Percentiles rank a stretch among this genome's conserved stretches.
Evolutionary conservation across 164 flowering plant genomes (phyloP).

Genomic region (Santalum album): DNA sequence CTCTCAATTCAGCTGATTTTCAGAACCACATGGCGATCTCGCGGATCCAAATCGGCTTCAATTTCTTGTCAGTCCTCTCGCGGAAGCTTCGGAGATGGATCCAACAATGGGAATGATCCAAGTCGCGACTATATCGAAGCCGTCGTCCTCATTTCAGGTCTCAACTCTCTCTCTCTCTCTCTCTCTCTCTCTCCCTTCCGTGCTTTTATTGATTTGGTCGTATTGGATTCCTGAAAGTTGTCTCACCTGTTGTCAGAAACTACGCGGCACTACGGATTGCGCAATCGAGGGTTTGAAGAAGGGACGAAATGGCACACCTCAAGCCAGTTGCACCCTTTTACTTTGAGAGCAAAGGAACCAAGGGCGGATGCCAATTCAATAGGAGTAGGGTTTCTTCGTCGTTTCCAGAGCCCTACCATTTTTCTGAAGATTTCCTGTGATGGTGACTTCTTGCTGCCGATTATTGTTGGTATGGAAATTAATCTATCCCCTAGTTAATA

Average conservation of each 20-base stretch:
- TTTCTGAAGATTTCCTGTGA: constrained; percentile 76
- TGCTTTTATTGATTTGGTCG: background rate
- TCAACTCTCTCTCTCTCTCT: background rate
- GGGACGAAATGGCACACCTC: constrained; percentile 28
- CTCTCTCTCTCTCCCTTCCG: background rate
- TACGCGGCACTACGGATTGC: constrained; percentile 37
- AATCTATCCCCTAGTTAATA: background rate
- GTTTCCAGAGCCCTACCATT: constrained; percentile 54
- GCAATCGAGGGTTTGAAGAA: constrained; percentile 34
- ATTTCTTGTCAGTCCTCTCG: constrained; percentile 19
- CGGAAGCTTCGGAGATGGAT: constrained; percentile 16
- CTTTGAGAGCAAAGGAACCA: constrained; percentile 20
- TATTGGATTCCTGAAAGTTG: background rate
- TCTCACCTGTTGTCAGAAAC: constrained; percentile 37
- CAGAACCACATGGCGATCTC: background rate
- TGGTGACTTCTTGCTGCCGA: constrained; percentile 63
- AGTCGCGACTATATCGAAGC: constrained; percentile 38
- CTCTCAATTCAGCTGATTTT: constrained; percentile 11
- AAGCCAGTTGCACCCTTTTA: constrained; percentile 19
- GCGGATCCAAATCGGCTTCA: constrained; percentile 8
- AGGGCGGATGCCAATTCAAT: constrained; percentile 17
- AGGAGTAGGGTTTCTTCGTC: constrained; percentile 44
- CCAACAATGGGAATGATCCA: constrained; percentile 16
- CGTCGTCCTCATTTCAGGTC: constrained; percentile 47
- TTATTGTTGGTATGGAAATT: constrained; percentile 48